Conservation (phyloP, 2,329 filamentous ascomycete genomes). For the Aspergillus brasiliensis region DNA sequence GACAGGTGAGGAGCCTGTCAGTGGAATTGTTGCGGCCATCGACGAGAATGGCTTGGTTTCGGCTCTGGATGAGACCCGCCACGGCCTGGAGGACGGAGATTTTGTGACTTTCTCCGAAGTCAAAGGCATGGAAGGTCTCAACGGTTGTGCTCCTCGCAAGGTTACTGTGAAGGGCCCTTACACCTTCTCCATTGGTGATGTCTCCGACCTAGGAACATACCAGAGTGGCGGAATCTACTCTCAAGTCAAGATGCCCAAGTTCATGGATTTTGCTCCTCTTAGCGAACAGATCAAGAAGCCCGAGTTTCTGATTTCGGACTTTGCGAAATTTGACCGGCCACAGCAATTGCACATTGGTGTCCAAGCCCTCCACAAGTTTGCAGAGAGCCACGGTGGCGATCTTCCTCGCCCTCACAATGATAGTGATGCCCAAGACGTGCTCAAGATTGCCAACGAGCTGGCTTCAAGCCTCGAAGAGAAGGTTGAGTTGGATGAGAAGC, state of each 20-base stretch:
- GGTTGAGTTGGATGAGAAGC: slow-evolving; percentile 84
- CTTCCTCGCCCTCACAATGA: slow-evolving; percentile 83
- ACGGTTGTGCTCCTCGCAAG: slow-evolving; percentile 81
- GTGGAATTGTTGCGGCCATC: slow-evolving; percentile 86
- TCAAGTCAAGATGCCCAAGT: slow-evolving; percentile 98
- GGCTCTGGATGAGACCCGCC: slow-evolving; percentile 88
- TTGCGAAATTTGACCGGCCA: slow-evolving; percentile 95
- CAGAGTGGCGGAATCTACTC: slow-evolving; percentile 84
- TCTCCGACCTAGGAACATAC: slow-evolving; percentile 84
- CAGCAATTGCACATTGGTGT: slow-evolving; percentile 89
- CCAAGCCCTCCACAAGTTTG: slow-evolving; percentile 87
- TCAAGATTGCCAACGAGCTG: slow-evolving; percentile 74
- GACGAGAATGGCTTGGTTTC: slow-evolving; percentile 89
- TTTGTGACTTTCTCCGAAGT: slow-evolving; percentile 94
- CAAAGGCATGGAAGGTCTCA: slow-evolving; percentile 87
- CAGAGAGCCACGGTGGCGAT: slow-evolving; percentile 67
- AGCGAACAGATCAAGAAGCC: slow-evolving; percentile 78
- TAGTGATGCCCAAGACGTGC: slow-evolving; percentile 75
- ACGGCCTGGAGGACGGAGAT: slow-evolving; percentile 94
- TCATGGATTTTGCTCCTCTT: slow-evolving; percentile 83
- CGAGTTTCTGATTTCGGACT: slow-evolving; percentile 89
- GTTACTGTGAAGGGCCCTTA: slow-evolving; percentile 94
- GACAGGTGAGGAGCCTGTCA: slow-evolving; percentile 84
- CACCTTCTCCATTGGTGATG: slow-evolving; percentile 95
- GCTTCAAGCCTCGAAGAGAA: slow-evolving; percentile 68